Evolutionary conservation across 1,284 basidiomycete genomes (phyloP).

Genomic region (Pholiota adiposa): DNA sequence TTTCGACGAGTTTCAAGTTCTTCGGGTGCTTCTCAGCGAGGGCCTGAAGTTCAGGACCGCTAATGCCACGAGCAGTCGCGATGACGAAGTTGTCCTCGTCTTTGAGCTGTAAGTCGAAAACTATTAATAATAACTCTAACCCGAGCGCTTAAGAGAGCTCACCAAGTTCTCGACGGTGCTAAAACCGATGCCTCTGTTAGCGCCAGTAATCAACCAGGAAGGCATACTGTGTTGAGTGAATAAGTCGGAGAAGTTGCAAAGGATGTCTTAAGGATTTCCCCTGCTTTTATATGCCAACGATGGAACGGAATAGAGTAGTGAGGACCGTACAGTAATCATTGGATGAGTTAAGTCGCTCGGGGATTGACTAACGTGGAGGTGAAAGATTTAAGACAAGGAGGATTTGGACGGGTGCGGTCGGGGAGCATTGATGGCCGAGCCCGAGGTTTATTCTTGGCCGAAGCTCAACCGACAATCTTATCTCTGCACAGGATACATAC

Average conservation of each 20-base stretch:
- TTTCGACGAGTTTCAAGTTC: constrained; percentile 11
- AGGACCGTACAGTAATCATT: background rate
- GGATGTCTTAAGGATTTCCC: background rate
- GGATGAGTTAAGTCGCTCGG: background rate
- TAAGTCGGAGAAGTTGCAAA: background rate
- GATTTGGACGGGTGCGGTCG: too few relatives aligned
- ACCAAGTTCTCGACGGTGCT: constrained; percentile 21
- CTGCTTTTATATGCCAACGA: background rate
- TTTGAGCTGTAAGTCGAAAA: constrained; percentile 18
- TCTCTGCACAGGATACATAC: too few relatives aligned
- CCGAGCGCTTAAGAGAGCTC: background rate
- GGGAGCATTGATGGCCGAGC: too few relatives aligned
- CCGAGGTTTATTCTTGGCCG: too few relatives aligned
- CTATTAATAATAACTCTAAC: background rate
- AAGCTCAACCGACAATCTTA: too few relatives aligned
- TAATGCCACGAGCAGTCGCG: constrained; percentile 22
- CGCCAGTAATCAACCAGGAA: constrained; percentile 28
- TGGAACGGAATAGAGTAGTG: background rate
- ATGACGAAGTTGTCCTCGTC: constrained; percentile 24
- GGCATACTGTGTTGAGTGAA: constrained; percentile 16
- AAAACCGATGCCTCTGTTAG: constrained; percentile 25
- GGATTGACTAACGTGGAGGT: background rate
- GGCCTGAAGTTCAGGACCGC: constrained; percentile 14
- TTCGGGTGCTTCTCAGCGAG: constrained; percentile 15
- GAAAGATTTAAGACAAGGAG: too few relatives aligned